A percentile compares a stretch with the other conserved stretches of the same genome.
Conservation (phyloP, 2,329 filamentous ascomycete species). For the Colletotrichum nymphaeae region DNA sequence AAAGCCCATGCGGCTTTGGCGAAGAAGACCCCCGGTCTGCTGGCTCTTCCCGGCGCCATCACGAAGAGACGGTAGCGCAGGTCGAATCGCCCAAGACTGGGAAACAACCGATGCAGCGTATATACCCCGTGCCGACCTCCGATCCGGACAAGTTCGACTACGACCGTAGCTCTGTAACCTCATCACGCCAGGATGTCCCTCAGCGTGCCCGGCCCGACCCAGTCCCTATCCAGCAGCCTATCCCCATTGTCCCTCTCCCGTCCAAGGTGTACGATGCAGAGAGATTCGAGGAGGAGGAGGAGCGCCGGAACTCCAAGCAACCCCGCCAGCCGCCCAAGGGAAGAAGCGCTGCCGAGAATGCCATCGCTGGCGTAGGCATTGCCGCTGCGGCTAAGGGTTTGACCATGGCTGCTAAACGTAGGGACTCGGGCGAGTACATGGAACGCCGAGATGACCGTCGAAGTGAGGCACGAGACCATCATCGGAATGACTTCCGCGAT, state of each 20-base stretch:
- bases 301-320: conserved; percentile 46
- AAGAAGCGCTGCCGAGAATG: conserved; percentile 54
- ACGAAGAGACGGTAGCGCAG: conserved; percentile 48
- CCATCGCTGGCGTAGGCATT: conserved; percentile 59
- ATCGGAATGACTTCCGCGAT: conserved; percentile 37
- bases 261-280: conserved; percentile 72
- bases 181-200: conserved; percentile 52
- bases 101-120: conserved; percentile 63
- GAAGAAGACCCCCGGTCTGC: conserved; percentile 47
- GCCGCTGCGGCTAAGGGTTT: conserved; percentile 63
- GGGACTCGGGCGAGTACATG: conserved; percentile 40
- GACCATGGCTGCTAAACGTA: conserved; percentile 52
- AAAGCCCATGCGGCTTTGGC: conserved; percentile 65
- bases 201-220: conserved; percentile 63
- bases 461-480: conserved; percentile 9
- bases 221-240: conserved; percentile 85
- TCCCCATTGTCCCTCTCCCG: conserved; percentile 80
- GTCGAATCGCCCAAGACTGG: conserved; percentile 49
- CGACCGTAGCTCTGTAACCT: conserved; percentile 60
- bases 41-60: conserved; percentile 47
- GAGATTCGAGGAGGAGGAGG: conserved; percentile 49
- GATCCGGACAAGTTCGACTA: conserved; percentile 74
- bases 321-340: conserved; percentile 48
- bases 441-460: conserved; percentile 39
- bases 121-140: conserved; percentile 74